Base-by-base conservation (phyloP, 2,329 filamentous ascomycete species). In the Hymenoscyphus fructigenus region DNA sequence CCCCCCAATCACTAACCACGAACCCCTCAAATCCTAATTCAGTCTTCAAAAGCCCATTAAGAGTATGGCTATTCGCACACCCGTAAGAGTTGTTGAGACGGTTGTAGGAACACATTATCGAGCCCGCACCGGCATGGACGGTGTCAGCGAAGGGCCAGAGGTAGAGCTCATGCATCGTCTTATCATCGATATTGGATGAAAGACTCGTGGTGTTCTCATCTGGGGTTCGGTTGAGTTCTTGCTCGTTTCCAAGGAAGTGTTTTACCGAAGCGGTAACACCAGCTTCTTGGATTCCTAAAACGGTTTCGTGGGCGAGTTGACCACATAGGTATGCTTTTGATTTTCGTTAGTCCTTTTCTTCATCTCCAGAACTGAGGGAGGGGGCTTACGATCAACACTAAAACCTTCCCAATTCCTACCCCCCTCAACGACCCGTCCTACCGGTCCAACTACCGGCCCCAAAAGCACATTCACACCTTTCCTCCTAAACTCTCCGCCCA, bases 11-110 rank as follows among this genome's bases (percentile, higher is more conserved):
- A 1, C 86, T 89, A 80, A 94, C 90, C 17, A 95, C 85, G 63
- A 92, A 93, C 0, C 92, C 92, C 74, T 95, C 90, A 73, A 96
- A 96, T 2, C 91, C 91, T 1, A 96, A 81, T 75, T 96, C 91
- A 61, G 92, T 90, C 72, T 96, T 96, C 47, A 96, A 79, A 7
- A 96, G 80, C 0, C 89, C 89, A 70, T 95, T 96, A 68, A 94
- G 81, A 1, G 93, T 79, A 74, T 93, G 91, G 69, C 88, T 89
- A 75, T 96, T 93, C 65, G 88, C 84, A 70, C 89, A 92, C 1
- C 85, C 86, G 64, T 89, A 83, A 23, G 85, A 88, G 63, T 88
- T 87, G 74, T 91, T 91, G 67, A 91, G 82, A 80, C 84, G 84
- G 67, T 91, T 88, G 71, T 96, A 96, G 0, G 88, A 87, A 73